Evolutionary conservation across 352 stramenopile genomes (phyloP).

Genomic region (Phytophthora lateralis): DNA sequence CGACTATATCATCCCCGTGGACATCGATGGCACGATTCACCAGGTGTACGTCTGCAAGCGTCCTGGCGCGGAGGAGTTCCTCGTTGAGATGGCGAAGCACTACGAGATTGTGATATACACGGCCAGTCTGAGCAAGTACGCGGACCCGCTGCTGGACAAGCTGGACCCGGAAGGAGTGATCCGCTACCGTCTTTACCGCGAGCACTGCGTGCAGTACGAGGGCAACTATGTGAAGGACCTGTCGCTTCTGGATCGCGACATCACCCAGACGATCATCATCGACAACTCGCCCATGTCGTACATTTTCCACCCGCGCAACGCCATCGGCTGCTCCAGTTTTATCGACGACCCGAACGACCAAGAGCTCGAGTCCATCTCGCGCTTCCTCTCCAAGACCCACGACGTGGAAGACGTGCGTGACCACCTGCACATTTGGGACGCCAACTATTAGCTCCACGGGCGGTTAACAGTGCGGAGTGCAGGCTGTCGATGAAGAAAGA

Average conservation of each 20-base stretch:
- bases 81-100: constrained; percentile 94
- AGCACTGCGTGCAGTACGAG: constrained; percentile 96
- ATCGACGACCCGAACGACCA: constrained; percentile 90
- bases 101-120: constrained; percentile 99
- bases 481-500: neutral
- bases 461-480: neutral
- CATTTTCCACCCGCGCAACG: constrained; percentile 95
- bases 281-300: constrained; percentile 99
- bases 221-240: constrained; percentile 98
- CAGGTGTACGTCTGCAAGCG: constrained; percentile 93
- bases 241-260: constrained; percentile 92
- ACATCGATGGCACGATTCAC: constrained; percentile 90
- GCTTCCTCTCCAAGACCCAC: constrained; percentile 63
- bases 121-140: constrained; percentile 97
- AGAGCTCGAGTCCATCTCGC: constrained; percentile 88
- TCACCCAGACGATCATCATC: constrained; percentile 97
- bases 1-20: constrained; percentile 98
- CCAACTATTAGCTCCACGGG: constrained; percentile 51
- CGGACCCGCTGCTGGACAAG: constrained; percentile 96
- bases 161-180: constrained; percentile 94
- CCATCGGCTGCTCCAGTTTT: constrained; percentile 86
- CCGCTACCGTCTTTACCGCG: constrained; percentile 90
- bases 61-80: constrained; percentile 95
- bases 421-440: constrained; percentile 73
- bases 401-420: constrained; percentile 67